phyloP scores from a whole-genome alignment of 2,329 filamentous ascomycete species.

The Talaromyces pinophilus region DNA sequence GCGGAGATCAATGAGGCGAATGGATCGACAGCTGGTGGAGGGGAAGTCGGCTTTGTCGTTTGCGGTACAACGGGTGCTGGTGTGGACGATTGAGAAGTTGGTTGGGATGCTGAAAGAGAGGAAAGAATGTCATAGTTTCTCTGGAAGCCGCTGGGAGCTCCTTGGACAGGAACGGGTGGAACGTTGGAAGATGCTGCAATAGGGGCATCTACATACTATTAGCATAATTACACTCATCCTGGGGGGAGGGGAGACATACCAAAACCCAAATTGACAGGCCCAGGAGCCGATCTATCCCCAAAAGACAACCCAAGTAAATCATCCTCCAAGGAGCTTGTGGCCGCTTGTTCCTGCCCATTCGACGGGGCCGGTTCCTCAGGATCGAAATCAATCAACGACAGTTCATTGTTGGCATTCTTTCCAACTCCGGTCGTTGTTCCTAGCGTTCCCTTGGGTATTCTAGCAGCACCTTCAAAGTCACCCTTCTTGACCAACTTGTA shows the following conservation, averaged over 20 bases:
- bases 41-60: constrained; percentile 39
- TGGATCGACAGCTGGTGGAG: constrained; percentile 55
- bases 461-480: constrained; percentile 78
- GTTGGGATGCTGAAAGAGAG: constrained; percentile 50
- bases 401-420: constrained; percentile 70
- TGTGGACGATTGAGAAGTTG: constrained; percentile 52
- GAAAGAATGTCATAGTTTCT: constrained; percentile 60
- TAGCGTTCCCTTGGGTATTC: constrained; percentile 78
- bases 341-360: constrained; percentile 49
- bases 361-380: constrained; percentile 51
- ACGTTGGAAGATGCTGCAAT: constrained; percentile 43
- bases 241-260: constrained; percentile 2
- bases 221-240: not conserved
- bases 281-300: constrained; percentile 67
- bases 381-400: constrained; percentile 90
- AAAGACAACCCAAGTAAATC: constrained; percentile 88
- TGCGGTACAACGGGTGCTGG: constrained; percentile 48
- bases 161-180: constrained; percentile 36
- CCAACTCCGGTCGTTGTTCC: constrained; percentile 66
- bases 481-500: constrained; percentile 97
- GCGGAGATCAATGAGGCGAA: constrained; percentile 60
- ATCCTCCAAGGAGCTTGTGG: constrained; percentile 74
- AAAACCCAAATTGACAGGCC: constrained; percentile 80
- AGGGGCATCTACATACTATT: constrained; percentile 25
- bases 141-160: constrained; percentile 35